Conservation (phyloP, 2,329 filamentous ascomycete genomes). For the Cercospora beticola region DNA sequence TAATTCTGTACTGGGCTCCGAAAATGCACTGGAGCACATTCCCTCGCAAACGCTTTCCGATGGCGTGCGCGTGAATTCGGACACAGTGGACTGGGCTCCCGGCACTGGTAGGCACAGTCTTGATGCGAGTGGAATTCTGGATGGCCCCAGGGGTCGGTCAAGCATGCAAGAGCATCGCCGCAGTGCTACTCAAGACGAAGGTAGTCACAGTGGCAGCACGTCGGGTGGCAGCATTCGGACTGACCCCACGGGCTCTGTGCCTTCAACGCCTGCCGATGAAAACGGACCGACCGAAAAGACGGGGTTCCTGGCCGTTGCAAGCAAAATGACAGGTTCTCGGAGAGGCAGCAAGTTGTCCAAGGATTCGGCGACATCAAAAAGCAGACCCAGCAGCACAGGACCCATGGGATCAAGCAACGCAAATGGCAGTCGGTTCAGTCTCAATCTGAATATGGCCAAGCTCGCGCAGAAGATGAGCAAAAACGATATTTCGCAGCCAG, state of each 20-base stretch:
- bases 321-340: slow-evolving; percentile 32
- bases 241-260: slow-evolving; percentile 31
- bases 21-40: slow-evolving; percentile 22
- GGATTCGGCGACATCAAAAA: slow-evolving; percentile 36
- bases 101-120: slow-evolving; percentile 31
- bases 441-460: slow-evolving; percentile 45
- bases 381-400: slow-evolving; percentile 42
- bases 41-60: slow-evolving; percentile 18
- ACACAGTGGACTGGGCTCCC: slow-evolving; percentile 25
- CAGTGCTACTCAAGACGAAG: slow-evolving; percentile 44
- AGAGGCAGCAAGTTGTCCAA: slow-evolving; percentile 30
- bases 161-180: slow-evolving; percentile 40
- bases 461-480: slow-evolving; percentile 40
- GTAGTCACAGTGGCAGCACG: slow-evolving; percentile 35
- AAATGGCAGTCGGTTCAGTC: slow-evolving; percentile 40
- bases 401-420: slow-evolving; percentile 21
- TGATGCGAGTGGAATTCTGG: slow-evolving; percentile 31
- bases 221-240: slow-evolving; percentile 29
- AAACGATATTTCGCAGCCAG: slow-evolving; percentile 9
- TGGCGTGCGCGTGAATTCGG: slow-evolving; percentile 15
- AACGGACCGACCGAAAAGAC: slow-evolving; percentile 25
- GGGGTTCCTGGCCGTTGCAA: slow-evolving; percentile 34
- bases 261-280: slow-evolving; percentile 48
- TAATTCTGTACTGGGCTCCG: slow-evolving; percentile 22
- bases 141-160: slow-evolving; percentile 36